Evolutionary conservation across 768 basidiomycete species (phyloP).

Genomic region (Naematelia encephala): DNA sequence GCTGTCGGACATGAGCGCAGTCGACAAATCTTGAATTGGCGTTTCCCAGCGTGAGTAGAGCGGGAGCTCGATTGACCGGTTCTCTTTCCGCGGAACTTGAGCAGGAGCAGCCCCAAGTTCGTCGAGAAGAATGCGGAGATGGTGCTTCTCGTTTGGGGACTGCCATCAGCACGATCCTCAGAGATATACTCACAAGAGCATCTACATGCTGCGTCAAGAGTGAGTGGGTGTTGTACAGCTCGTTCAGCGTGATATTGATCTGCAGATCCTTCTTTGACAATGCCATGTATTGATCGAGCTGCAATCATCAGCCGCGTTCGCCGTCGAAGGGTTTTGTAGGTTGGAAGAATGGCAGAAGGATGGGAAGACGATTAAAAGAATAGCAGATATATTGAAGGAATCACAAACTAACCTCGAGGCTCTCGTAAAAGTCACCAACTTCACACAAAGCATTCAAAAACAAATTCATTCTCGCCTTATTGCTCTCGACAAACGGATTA

Average conservation of each 20-base stretch:
- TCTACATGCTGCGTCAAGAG: conserved; percentile 93
- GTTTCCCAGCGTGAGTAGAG: conserved; percentile 99
- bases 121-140: conserved; percentile 91
- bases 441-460: conserved; percentile 97
- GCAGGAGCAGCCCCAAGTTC: conserved; percentile 89
- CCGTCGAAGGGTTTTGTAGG: too few species aligned
- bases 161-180: conserved; percentile 46
- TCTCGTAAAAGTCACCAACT: conserved; percentile 98
- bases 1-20: conserved; percentile 81
- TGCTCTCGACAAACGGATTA: conserved; percentile 97
- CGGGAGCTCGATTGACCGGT: conserved; percentile 83
- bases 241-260: conserved; percentile 98
- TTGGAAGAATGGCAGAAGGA: too few species aligned
- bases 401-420: conserved; percentile 70
- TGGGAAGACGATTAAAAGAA: neutral
- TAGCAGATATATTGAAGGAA: neutral
- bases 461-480: conserved; percentile 95
- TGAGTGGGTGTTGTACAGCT: conserved; percentile 97
- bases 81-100: conserved; percentile 98
- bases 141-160: conserved; percentile 97
- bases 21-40: conserved; percentile 95
- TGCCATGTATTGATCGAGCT: conserved; percentile 99
- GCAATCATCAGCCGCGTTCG: conserved; percentile 2
- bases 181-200: conserved; percentile 64
- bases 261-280: conserved; percentile 96